Base-by-base conservation (phyloP, 805 yeast genomes). In the Komagataella phaffii region DNA sequence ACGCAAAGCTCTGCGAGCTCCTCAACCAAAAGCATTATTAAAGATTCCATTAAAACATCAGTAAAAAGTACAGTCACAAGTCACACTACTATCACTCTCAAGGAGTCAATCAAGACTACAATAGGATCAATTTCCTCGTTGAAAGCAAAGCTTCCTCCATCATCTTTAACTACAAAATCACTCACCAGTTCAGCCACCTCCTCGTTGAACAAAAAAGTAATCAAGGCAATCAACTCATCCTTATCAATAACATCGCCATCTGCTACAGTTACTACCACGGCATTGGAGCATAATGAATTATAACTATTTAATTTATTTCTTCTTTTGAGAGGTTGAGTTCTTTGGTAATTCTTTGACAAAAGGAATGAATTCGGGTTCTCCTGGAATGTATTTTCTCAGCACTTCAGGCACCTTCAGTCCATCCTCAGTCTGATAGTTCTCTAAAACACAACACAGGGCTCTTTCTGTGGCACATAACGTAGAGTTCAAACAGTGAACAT, bases 381-480 rank as follows among this genome's bases (percentile, higher is more conserved):
- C 99, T 53, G 99, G 99, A 63, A 93, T 88, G 76, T 85, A 93
- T 69, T 80, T 88, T 77, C 97, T 85, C 69, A 93, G 80, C 45
- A 90, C 98, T 72, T 90, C 95, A 55, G 99, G 99, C 56, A 93
- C 80, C 53, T 80, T 80, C 63, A 91, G 76, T 64, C 99, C 98
- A 56, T 89, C 96, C 65, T 87, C 96, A 54, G 91, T 93, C 77
- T 93, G 99, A 75, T 93, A 93, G 76, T 93, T 93, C 74, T 93
- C 99, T 67, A 93, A 76, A 58, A 93, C 76, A 78, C 99, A 93
- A 75, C 99, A 93, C 64, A 93, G 75, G 17, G 99, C 96, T 75
- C 99, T 88, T 79, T 93, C 95, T 55, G 99, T 93, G 53, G 99
- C 99, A 69, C 96, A 85, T 63, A 93, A 78, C 46, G 99, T 93